Evolutionary conservation across 164 flowering plant genomes (phyloP), one percentile per base, ranked within the genome.

Genomic region (Stephania yunnanensis): DNA sequence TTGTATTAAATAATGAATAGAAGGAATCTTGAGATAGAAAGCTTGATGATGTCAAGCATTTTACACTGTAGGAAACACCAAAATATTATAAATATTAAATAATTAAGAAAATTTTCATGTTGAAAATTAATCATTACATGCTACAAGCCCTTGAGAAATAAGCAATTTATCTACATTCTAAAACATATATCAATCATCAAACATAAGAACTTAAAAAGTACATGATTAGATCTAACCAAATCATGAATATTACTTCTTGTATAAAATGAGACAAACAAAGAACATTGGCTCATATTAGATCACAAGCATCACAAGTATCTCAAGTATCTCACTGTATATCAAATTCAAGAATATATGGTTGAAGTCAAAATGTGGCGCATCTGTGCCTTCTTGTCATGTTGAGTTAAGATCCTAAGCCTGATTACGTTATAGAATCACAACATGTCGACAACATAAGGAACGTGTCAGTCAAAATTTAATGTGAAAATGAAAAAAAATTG

Each of bases 11-110:
- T 46, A 87, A 76, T 15, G 81, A 70, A 22, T 67, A 80, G 68
- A 86, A 63, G 70, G 95, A 89, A 66, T 81, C 85, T 52, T 82
- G 85, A 29, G 89, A 85, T 71, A 89, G 85, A 12, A 87, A 78
- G 84, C 87, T 79, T 31, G 81, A 77, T 46, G 94, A 86, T 15
- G 79, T 83, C 80, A 89, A 75, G 78, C 75, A 75, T 58, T 78
- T 81, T 69, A 82, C 75, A 80, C 77, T 87, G 81, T 77, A 81
- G 46, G 85, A 81, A 65, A 78, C 25, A 61, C 20, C 1, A 19
- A 15, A n/a, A 61, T 7, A 9, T 1, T 6, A 61, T 61, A 17
- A n/a, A 19, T 19, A n/a, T 1, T 61, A 17, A n/a, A 19, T 19
- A n/a, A 7, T 61, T 36, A 10, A n/a, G 25, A 61, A 61, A n/a